Evolutionary conservation across 2,329 filamentous ascomycete species (phyloP).

Genomic region (Helotiales sp.): DNA sequence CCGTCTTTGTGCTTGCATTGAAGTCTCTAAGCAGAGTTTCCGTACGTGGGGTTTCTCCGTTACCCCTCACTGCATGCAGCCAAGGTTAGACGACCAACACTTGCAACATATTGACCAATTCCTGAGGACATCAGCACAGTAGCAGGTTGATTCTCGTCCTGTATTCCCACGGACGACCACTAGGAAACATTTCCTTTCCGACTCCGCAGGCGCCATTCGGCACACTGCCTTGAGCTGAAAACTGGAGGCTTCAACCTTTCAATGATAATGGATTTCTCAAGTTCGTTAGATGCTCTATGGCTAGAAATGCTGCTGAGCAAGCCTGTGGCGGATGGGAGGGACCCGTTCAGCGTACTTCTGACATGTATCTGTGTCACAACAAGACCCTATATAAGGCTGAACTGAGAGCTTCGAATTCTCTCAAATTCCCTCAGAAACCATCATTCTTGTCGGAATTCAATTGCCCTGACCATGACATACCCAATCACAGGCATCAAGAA

Average conservation of each 20-base stretch:
- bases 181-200: neutral
- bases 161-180: neutral
- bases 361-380: neutral
- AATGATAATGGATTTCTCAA: neutral
- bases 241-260: neutral
- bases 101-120: neutral
- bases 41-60: conserved; percentile 2
- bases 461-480: conserved; percentile 14
- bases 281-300: neutral
- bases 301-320: neutral
- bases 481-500: conserved; percentile 28
- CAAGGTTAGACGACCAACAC: neutral
- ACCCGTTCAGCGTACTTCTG: neutral
- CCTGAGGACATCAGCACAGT: neutral
- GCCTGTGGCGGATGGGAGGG: neutral
- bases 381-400: neutral
- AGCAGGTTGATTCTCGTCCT: neutral
- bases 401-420: neutral
- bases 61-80: conserved; percentile 14
- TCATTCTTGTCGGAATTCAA: neutral
- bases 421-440: conserved; percentile 7
- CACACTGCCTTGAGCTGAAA: conserved; percentile 14
- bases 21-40: neutral
- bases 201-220: conserved; percentile 2
- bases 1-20: neutral